These are phyloP conservation scores for Colletotrichum sp. DNA, from an alignment of 2,329 filamentous ascomycete species.

Conservation along the genomic window DNA sequence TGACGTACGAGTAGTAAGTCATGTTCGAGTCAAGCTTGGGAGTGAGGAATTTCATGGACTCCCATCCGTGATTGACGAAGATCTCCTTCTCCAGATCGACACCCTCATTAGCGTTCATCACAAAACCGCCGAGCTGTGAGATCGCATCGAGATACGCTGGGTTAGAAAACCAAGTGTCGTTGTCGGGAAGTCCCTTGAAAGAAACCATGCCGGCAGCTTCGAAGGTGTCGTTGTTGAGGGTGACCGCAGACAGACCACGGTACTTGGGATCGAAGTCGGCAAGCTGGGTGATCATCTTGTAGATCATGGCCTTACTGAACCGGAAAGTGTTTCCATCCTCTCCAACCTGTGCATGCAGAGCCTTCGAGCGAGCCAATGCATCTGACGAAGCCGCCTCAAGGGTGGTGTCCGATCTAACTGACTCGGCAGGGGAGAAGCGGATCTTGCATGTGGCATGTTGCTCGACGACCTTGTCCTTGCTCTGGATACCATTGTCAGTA, in stretches of 20 bases:
- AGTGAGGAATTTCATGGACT: conserved; percentile 49
- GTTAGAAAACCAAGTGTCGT: neutral
- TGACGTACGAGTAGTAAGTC: conserved; percentile 32
- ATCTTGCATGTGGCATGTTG: conserved; percentile 24
- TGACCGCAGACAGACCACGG: conserved; percentile 51
- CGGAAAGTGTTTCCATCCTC: conserved; percentile 66
- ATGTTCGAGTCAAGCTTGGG: conserved; percentile 47
- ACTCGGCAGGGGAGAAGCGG: neutral
- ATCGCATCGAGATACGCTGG: neutral
- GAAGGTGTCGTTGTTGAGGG: neutral
- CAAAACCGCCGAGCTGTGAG: conserved; percentile 46
- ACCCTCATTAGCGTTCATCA: conserved; percentile 62
- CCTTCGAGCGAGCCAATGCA: neutral
- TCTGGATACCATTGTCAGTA: conserved; percentile 61
- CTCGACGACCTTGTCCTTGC: conserved; percentile 60
- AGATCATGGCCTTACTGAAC: conserved; percentile 75
- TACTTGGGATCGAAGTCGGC: conserved; percentile 60
- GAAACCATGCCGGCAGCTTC: neutral
- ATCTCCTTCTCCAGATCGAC: conserved; percentile 58
- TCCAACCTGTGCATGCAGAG: neutral
- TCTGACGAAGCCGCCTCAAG: neutral
- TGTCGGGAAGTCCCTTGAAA: neutral
- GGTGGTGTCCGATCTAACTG: neutral
- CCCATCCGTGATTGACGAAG: conserved; percentile 65
- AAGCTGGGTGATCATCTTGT: conserved; percentile 68